Evolutionary conservation across 768 basidiomycete genomes (phyloP), one percentile per base, ranked within the genome.

Genomic region (Leccinum arenicola): DNA sequence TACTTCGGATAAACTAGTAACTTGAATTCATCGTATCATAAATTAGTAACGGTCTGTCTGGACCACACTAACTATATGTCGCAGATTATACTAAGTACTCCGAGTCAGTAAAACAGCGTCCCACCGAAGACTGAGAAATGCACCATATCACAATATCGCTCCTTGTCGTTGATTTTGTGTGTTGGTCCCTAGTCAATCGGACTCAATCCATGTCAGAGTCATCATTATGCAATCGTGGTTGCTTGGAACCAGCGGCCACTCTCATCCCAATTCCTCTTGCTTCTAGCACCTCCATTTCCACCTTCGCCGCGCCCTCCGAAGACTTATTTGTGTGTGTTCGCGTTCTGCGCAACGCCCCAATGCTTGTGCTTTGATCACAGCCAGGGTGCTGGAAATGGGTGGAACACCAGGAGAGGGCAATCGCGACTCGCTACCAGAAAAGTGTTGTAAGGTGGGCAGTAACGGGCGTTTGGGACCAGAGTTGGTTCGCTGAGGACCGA

Each of bases 281-380:
- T 73, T 90, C 87, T 50, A 93, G 77, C n/a, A 89, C 88, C 73
- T 91, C 87, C 74, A 89, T 81, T 4, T 90, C 89, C 60, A 88
- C 87, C 71, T 80, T 82, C 61, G 85, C 87, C 31, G 88, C 84
- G 40, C 76, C 85, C 62, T 91, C 91, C 47, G 88, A 82, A 38
- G 84, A 76, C 72, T 84, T 87, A 77, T 88, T 92, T 52, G 83
- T 81, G 60, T 87, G 81, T 47, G 87, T 80, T 58, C 91, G 84
- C 56, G 90, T 88, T 72, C 91, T 81, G 54, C 91, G 86, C 62
- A 92, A 77, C 19, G 89, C 89, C 33, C 91, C 92, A 70, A 94
- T 40, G 92, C 87, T 70, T 93, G 91, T 47, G 91, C 91, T 75
- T 93, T 94, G 76, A 94, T 92, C 58, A 93, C 91, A 54, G 92